These are phyloP conservation scores for Penicillium sp. DNA, from an alignment of 2,329 filamentous ascomycete species.

Conservation along the genomic window DNA sequence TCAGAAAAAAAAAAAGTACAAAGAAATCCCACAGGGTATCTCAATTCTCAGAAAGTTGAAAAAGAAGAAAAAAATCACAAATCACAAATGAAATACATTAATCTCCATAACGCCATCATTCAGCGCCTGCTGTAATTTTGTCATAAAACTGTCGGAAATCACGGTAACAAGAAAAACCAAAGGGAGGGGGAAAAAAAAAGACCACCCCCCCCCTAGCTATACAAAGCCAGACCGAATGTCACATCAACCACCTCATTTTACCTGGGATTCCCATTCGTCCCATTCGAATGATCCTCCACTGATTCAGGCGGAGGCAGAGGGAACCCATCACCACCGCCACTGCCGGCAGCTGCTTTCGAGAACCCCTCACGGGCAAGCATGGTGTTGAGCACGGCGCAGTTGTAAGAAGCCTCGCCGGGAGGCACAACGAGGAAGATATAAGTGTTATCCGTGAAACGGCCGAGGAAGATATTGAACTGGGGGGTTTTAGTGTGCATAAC, in stretches of 20 bases:
- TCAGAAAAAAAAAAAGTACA: neutral
- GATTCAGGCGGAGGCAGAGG: slow-evolving; percentile 39
- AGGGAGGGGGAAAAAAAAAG: too few species aligned
- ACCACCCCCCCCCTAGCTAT: slow-evolving; percentile 19
- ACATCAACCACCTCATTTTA: slow-evolving; percentile 10
- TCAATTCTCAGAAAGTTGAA: slow-evolving; percentile 17
- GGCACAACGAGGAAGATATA: slow-evolving; percentile 92
- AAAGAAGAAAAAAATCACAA: neutral
- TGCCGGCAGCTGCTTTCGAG: slow-evolving; percentile 56
- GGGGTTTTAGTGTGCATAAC: slow-evolving; percentile 53
- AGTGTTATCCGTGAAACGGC: slow-evolving; percentile 95
- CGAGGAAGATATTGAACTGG: slow-evolving; percentile 89
- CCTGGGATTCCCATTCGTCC: slow-evolving; percentile 7
- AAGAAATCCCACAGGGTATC: slow-evolving; percentile 23
- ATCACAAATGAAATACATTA: slow-evolving; percentile 14
- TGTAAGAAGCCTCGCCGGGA: slow-evolving; percentile 87
- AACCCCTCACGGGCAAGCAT: slow-evolving; percentile 83
- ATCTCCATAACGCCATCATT: slow-evolving; percentile 26
- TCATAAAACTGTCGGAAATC: slow-evolving; percentile 11
- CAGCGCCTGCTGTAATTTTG: slow-evolving; percentile 23
- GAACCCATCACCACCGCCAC: slow-evolving; percentile 44
- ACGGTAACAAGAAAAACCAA: neutral
- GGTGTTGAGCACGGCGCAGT: slow-evolving; percentile 85
- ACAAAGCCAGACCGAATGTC: slow-evolving; percentile 14
- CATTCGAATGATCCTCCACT: slow-evolving; percentile 21